These are phyloP conservation scores for Alternaria sp. DNA, from an alignment of 2,329 filamentous ascomycete genomes.

Conservation along the genomic window DNA sequence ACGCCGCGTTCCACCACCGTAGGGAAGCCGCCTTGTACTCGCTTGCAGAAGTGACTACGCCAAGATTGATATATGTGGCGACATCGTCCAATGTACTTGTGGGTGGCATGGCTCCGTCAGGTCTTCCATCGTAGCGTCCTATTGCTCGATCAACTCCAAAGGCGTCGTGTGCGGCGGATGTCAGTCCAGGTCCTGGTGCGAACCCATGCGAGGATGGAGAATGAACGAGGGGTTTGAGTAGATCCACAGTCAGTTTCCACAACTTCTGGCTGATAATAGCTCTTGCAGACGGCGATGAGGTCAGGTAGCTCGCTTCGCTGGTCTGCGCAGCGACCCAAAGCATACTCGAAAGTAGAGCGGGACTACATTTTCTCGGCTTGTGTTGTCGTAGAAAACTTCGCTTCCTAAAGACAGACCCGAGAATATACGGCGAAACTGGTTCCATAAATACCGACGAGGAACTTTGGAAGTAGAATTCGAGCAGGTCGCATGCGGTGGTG, in stretches of 20 bases:
- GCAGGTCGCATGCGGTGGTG: slow-evolving; percentile 83
- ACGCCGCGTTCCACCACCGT: slow-evolving; percentile 93
- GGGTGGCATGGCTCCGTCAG: slow-evolving; percentile 57
- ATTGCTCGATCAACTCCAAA: slow-evolving; percentile 76
- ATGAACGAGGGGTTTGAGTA: slow-evolving; percentile 90
- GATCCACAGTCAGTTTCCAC: slow-evolving; percentile 81
- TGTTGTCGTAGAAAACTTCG: slow-evolving; percentile 84
- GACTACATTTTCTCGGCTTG: slow-evolving; percentile 82
- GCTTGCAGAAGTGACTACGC: slow-evolving; percentile 88
- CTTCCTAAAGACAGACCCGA: slow-evolving; percentile 89
- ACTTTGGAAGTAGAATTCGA: slow-evolving; percentile 91
- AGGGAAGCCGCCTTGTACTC: slow-evolving; percentile 85
- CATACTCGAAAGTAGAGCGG: slow-evolving; percentile 88
- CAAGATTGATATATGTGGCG: slow-evolving; percentile 88
- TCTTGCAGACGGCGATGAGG: slow-evolving; percentile 80
- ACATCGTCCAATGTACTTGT: slow-evolving; percentile 85
- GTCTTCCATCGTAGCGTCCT: slow-evolving; percentile 56
- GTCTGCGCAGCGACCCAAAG: slow-evolving; percentile 95
- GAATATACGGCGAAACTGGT: slow-evolving; percentile 87
- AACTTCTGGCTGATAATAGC: slow-evolving; percentile 88
- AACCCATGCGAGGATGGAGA: slow-evolving; percentile 66
- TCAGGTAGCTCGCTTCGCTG: slow-evolving; percentile 85
- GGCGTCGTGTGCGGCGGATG: slow-evolving; percentile 79
- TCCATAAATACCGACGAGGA: slow-evolving; percentile 88
- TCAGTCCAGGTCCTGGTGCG: slow-evolving; percentile 65